These are phyloP conservation scores for Groenewaldozyma auringiensis DNA, from an alignment of 1,139 yeast genomes.

Conservation along the genomic window DNA sequence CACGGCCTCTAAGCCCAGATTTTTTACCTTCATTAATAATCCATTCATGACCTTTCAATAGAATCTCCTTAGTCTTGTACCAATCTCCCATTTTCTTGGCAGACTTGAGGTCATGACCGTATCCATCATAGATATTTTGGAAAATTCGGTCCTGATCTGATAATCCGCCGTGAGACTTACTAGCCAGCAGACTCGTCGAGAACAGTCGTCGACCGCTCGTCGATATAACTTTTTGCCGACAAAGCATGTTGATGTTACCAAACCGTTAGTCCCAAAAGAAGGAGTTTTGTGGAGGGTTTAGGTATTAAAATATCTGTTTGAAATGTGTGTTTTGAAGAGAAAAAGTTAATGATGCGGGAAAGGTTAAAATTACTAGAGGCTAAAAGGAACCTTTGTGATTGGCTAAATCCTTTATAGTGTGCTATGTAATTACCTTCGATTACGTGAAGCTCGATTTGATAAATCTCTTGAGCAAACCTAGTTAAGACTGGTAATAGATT, in stretches of 20 bases:
- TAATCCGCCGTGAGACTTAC: slow-evolving; percentile 64
- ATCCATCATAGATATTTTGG: slow-evolving; percentile 69
- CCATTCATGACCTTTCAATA: slow-evolving; percentile 80
- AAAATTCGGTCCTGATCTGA: slow-evolving; percentile 78
- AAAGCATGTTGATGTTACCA: neutral
- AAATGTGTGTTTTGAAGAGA: neutral
- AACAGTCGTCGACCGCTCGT: slow-evolving; percentile 8
- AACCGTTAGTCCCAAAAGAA: neutral
- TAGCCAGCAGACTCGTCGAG: slow-evolving; percentile 11
- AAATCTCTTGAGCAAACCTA: too few relatives aligned
- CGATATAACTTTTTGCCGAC: neutral
- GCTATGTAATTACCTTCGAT: too few relatives aligned
- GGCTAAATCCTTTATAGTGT: neutral
- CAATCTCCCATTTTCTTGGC: slow-evolving; percentile 81
- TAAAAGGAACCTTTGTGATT: neutral
- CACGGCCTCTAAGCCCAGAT: slow-evolving; percentile 83
- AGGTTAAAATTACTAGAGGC: neutral
- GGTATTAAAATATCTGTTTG: neutral
- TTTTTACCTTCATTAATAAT: slow-evolving; percentile 78
- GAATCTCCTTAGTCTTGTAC: slow-evolving; percentile 81
- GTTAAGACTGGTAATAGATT: too few relatives aligned
- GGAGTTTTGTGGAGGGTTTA: neutral
- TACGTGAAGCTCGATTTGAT: too few relatives aligned
- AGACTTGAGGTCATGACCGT: slow-evolving; percentile 66
- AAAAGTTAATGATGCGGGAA: neutral